A percentile compares a stretch with the other conserved stretches of the same genome.
These are phyloP conservation scores for Blastobotrys chiropterorum DNA, from an alignment of 805 yeast genomes.

Conservation along the genomic window DNA sequence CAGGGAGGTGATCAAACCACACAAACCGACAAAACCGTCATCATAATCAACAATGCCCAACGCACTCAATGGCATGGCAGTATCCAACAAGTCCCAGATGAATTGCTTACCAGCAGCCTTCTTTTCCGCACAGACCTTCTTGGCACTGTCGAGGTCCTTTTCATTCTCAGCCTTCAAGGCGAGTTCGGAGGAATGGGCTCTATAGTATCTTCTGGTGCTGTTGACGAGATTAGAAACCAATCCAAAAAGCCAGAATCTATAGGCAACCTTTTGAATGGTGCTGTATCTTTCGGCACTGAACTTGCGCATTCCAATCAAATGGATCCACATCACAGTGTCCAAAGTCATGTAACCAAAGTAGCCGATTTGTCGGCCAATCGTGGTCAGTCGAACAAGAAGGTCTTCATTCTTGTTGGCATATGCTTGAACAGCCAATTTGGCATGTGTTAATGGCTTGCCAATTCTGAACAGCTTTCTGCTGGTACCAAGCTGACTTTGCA, in stretches of 20 bases:
- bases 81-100: constrained; percentile 71
- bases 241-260: constrained; percentile 73
- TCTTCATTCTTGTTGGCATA: constrained; percentile 59
- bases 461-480: constrained; percentile 81
- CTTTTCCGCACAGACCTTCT: constrained; percentile 40
- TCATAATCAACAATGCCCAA: constrained; percentile 53
- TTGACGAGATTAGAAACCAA: constrained; percentile 56
- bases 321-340: constrained; percentile 31
- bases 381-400: constrained; percentile 43
- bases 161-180: constrained; percentile 36
- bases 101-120: constrained; percentile 53
- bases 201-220: constrained; percentile 49
- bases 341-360: constrained; percentile 31
- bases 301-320: constrained; percentile 30
- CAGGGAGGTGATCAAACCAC: constrained; percentile 76
- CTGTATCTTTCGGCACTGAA: constrained; percentile 20
- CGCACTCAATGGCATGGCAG: constrained; percentile 66
- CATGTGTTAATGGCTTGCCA: constrained; percentile 67
- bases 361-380: constrained; percentile 31
- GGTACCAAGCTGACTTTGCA: constrained; percentile 58
- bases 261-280: constrained; percentile 43
- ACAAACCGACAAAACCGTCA: constrained; percentile 77
- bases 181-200: constrained; percentile 34
- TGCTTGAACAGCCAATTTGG: constrained; percentile 61
- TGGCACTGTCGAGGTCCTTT: constrained; percentile 32